Evolutionary conservation across 2,329 filamentous ascomycete genomes (phyloP).

Genomic region (Neurospora sp.): DNA sequence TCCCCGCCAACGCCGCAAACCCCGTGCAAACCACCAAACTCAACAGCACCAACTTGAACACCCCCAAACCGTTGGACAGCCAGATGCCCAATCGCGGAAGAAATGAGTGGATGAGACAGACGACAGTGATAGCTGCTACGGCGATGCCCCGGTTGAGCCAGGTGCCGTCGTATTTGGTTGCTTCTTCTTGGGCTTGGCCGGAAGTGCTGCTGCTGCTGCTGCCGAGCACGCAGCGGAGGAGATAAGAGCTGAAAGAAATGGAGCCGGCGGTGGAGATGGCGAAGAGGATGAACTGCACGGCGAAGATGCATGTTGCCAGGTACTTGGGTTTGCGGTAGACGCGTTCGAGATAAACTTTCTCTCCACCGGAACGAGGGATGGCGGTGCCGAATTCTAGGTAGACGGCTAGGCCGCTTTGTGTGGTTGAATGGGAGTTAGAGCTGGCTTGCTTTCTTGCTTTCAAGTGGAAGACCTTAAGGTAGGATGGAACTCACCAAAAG

Average conservation of each 20-base stretch:
- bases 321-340: constrained; percentile 25
- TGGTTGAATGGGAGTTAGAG: constrained; percentile 8
- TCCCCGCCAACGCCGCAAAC: constrained; percentile 22
- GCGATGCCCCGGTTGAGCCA: constrained; percentile 26
- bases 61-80: constrained; percentile 26
- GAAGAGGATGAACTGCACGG: constrained; percentile 27
- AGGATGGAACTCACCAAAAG: constrained; percentile 24
- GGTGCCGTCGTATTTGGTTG: constrained; percentile 13
- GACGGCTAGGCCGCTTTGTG: constrained; percentile 14
- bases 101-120: constrained; percentile 28
- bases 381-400: constrained; percentile 42
- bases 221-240: constrained; percentile 21
- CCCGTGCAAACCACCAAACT: constrained; percentile 23
- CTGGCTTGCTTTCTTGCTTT: not conserved
- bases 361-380: constrained; percentile 31
- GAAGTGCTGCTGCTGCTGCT: not conserved
- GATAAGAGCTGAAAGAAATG: constrained; percentile 23
- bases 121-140: constrained; percentile 23
- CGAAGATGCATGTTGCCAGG: constrained; percentile 27
- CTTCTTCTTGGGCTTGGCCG: not conserved
- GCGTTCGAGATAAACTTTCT: constrained; percentile 28
- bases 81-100: constrained; percentile 24
- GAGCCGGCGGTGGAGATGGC: constrained; percentile 27
- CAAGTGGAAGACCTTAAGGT: not conserved
- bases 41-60: constrained; percentile 27